Conservation (phyloP, 192 early-diverging fungal genomes). For the Obelidium mucronatum region DNA sequence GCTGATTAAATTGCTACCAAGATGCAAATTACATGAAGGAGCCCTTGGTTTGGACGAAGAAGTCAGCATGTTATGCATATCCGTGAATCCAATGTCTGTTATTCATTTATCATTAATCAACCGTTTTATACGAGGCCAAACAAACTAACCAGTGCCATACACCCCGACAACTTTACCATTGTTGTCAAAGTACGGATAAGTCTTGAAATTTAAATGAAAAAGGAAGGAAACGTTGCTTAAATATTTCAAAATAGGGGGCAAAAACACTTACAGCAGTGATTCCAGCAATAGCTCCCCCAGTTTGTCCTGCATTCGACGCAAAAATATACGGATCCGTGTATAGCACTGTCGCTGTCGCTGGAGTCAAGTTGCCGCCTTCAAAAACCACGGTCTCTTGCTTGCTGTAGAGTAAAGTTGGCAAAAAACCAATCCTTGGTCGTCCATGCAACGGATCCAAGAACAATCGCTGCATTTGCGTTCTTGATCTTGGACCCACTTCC, state of each 20-base stretch:
- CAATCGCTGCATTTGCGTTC: neutral
- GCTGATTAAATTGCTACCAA: neutral
- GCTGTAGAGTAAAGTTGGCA: neutral
- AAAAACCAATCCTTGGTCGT: neutral
- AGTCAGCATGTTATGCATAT: slow-evolving; percentile 6
- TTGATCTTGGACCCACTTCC: neutral
- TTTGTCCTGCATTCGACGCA: neutral
- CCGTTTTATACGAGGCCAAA: neutral
- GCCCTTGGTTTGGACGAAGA: neutral
- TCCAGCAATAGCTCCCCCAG: slow-evolving; percentile 3
- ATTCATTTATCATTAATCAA: neutral
- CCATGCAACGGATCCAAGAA: neutral
- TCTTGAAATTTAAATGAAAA: neutral
- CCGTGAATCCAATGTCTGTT: slow-evolving; percentile 7
- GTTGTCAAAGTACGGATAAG: slow-evolving; percentile 13
- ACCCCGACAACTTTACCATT: neutral
- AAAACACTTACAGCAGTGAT: neutral
- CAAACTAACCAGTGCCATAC: neutral
- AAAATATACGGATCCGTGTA: slow-evolving; percentile 2
- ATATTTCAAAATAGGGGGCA: neutral
- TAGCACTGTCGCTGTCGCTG: neutral
- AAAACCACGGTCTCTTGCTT: neutral
- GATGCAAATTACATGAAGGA: too few species aligned
- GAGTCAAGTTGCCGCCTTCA: neutral
- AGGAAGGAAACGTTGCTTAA: neutral